Evolutionary conservation across 352 stramenopile species (phyloP).

Genomic region (Globisporangium polare): DNA sequence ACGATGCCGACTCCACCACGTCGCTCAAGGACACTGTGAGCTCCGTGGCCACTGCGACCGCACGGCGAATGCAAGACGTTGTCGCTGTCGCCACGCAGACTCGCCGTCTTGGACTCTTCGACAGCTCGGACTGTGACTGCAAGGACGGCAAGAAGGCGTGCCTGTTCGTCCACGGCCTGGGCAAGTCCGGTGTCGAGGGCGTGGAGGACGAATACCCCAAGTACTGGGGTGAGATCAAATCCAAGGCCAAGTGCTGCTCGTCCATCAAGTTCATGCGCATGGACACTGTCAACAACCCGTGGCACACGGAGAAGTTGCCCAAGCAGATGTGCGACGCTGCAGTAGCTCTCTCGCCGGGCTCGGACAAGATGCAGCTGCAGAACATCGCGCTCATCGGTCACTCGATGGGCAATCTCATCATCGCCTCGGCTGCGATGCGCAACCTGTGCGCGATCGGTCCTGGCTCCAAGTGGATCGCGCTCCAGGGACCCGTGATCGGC

Average conservation of each 20-base stretch:
- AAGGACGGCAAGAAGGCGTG: slow-evolving; percentile 3
- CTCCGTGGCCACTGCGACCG: background rate
- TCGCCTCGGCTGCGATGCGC: slow-evolving; percentile 21
- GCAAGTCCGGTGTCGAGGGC: background rate
- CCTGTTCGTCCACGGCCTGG: slow-evolving; percentile 9
- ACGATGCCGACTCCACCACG: background rate
- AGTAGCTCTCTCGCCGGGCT: slow-evolving; percentile 12
- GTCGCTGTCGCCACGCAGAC: background rate
- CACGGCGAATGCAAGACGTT: background rate
- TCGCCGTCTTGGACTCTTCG: background rate
- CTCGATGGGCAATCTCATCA: slow-evolving; percentile 38
- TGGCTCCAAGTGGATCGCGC: slow-evolving; percentile 37
- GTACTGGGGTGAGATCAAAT: slow-evolving; percentile 25
- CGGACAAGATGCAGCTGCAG: slow-evolving; percentile 6
- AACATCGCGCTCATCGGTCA: slow-evolving; percentile 32
- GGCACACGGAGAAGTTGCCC: slow-evolving; percentile 24
- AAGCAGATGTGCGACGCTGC: slow-evolving; percentile 21
- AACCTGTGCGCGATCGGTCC: slow-evolving; percentile 25
- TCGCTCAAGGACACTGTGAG: background rate
- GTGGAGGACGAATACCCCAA: slow-evolving; percentile 1
- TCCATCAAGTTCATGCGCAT: slow-evolving; percentile 30
- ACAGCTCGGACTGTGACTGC: background rate
- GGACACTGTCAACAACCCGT: slow-evolving; percentile 24
- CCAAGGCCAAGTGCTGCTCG: slow-evolving; percentile 22
- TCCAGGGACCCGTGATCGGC: slow-evolving; percentile 29